Evolutionary conservation across 1,284 basidiomycete species (phyloP), one percentile per base, ranked within the genome.

Genomic region (Phaffia rhodozyma): DNA sequence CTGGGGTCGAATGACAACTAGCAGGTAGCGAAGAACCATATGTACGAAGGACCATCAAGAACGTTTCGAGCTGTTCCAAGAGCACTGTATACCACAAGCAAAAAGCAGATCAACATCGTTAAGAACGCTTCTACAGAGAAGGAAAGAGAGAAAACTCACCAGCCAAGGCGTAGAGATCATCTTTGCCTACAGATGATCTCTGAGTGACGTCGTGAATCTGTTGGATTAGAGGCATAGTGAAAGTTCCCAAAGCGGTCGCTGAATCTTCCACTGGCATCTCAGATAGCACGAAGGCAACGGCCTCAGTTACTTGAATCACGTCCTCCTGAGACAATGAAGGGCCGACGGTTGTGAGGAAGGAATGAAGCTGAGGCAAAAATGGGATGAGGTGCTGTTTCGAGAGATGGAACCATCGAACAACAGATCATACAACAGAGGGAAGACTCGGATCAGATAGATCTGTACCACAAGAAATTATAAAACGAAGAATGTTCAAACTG

Each of bases 271-370:
- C 84, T 0, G 78, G 66, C 89, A 97, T 93, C 1, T 86, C 87
- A 34, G 87, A 87, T 66, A 98, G 93, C 64, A 99, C 89, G 75
- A 91, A 86, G 1, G 90, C 92, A 65, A 98, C 91, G 4, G 92
- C 94, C 74, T 96, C 91, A 71, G 92, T 93, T 21, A 99, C 86
- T 73, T 93, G 86, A 38, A 89, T 82, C 71, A 86, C 83, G 74
- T 98, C 96, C 52, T 92, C 88, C 72, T 92, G 89, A 18, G 80
- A 78, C 50, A 99, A 79, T 72, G 87, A 89, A 11, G 78, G 72
- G 55, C 89, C 89, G 29, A 87, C 84, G 0, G 85, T 84, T 48
- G 81, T 82, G 63, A 96, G 79, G 79, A 98, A 99, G 0, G 85
- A 82, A 75, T 97, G 89, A 2, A 99, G 80, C 65, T 93, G 91